Evolutionary conservation across 805 yeast species (phyloP), one percentile per base, ranked within the genome.

Genomic region (Tetrapisispora phaffii): DNA sequence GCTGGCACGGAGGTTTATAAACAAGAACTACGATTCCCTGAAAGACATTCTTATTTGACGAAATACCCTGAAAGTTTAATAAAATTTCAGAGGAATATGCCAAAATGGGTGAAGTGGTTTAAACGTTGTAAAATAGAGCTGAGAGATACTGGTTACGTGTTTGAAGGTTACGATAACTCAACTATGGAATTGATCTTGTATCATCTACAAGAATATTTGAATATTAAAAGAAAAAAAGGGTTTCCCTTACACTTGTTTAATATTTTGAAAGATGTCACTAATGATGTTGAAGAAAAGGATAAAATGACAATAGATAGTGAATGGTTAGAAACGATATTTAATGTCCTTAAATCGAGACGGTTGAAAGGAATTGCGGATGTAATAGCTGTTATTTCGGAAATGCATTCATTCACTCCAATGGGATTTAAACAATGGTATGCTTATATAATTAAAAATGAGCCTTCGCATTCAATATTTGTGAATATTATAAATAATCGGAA

Each of bases 341-440:
- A 23, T 10, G 50, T 41, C 32, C 31, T 60, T 16, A 41, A 41
- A 17, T 32, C 41, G 10, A 43, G 41, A 7, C 46, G 50, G n/a
- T 45, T 56, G 19, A 45, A 44, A 19, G 47, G 45, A n/a, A 23
- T 57, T 12, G 47, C 42, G 2, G 59, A 54, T 34, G 45, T 62
- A 2, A 50, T 49, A 42, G 32, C 24, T 12, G 36, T 44, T 21
- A 47, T 61, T 7, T 50, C 48, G 10, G 38, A 44, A 16, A 43
- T 36, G 20, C 43, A 41, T 16, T 12, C 26, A 7, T 46, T 42
- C 7, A 46, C 44, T 24, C 61, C 62, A 0, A 44, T 33, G 41
- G 61, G 60, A 4, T 57, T 55, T 38, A 57, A 54, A 26, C 55
- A 57, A 34, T 63, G 67, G 66, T 53, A 50, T 44, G 47, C 49